Conservation (phyloP, 1,284 basidiomycete genomes). For the Ganoderma leucocontextum region DNA sequence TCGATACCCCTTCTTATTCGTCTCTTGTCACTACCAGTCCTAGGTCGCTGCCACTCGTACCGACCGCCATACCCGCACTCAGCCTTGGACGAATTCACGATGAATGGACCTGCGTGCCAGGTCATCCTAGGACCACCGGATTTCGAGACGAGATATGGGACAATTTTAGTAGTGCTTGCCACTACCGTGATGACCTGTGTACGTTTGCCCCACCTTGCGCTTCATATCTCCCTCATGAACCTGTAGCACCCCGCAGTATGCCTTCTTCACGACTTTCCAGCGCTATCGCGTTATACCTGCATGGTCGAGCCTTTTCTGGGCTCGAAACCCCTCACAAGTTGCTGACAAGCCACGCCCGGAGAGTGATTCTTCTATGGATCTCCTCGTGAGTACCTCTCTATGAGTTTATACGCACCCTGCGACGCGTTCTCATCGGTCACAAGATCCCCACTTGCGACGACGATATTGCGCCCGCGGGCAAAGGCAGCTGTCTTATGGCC, state of each 20-base stretch:
- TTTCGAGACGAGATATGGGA: neutral
- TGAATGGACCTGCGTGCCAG: neutral
- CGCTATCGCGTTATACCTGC: neutral
- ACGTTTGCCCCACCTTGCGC: neutral
- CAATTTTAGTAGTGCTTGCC: neutral
- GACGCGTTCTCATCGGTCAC: neutral
- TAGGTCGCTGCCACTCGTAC: neutral
- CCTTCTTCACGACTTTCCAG: neutral
- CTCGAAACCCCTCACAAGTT: neutral
- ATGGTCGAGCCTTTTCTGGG: neutral
- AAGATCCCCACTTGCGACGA: neutral
- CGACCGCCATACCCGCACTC: neutral
- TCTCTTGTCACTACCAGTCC: neutral
- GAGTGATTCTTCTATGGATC: neutral
- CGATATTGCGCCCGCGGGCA: neutral
- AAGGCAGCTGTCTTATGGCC: neutral
- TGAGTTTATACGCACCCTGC: neutral
- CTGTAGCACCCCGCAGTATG: neutral
- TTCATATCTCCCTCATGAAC: neutral
- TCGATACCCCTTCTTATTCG: neutral
- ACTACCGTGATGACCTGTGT: neutral
- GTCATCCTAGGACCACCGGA: neutral
- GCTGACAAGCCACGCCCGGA: neutral
- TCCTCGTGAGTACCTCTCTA: neutral
- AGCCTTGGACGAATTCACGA: neutral